Evolutionary conservation across 2,329 filamentous ascomycete species (phyloP).

Genomic region (Aspergillus sp.): DNA sequence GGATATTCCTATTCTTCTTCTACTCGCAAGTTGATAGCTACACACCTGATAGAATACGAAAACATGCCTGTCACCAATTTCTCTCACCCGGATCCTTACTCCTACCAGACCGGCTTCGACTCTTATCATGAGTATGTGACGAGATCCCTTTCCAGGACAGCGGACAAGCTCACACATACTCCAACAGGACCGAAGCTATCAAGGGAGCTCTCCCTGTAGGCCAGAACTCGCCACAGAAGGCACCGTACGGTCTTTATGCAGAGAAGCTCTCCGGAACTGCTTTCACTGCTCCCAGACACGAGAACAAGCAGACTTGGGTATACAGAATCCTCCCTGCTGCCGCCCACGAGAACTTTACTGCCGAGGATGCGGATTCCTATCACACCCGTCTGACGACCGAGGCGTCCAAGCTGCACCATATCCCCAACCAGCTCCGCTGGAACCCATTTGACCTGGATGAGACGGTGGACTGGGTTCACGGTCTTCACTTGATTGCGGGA

Average conservation of each 20-base stretch:
- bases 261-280: slow-evolving; percentile 74
- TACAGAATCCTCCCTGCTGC: slow-evolving; percentile 68
- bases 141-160: neutral
- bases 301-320: slow-evolving; percentile 70
- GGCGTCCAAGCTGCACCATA: slow-evolving; percentile 62
- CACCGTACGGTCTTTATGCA: slow-evolving; percentile 73
- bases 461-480: slow-evolving; percentile 65
- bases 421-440: slow-evolving; percentile 81
- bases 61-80: slow-evolving; percentile 65
- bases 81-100: slow-evolving; percentile 64
- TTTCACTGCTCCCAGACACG: slow-evolving; percentile 66
- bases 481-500: slow-evolving; percentile 70
- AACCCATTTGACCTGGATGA: slow-evolving; percentile 72
- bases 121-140: slow-evolving; percentile 66
- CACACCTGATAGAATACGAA: slow-evolving; percentile 3
- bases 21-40: neutral
- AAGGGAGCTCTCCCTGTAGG: slow-evolving; percentile 70
- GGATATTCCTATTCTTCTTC: neutral
- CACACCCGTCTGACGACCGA: slow-evolving; percentile 43
- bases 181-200: slow-evolving; percentile 68
- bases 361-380: slow-evolving; percentile 45
- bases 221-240: slow-evolving; percentile 79
- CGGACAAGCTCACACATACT: slow-evolving; percentile 12
- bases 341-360: slow-evolving; percentile 52
- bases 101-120: slow-evolving; percentile 75